Evolutionary conservation across 2,329 filamentous ascomycete species (phyloP).

Genomic region (Trichoderma atrobrunneum): DNA sequence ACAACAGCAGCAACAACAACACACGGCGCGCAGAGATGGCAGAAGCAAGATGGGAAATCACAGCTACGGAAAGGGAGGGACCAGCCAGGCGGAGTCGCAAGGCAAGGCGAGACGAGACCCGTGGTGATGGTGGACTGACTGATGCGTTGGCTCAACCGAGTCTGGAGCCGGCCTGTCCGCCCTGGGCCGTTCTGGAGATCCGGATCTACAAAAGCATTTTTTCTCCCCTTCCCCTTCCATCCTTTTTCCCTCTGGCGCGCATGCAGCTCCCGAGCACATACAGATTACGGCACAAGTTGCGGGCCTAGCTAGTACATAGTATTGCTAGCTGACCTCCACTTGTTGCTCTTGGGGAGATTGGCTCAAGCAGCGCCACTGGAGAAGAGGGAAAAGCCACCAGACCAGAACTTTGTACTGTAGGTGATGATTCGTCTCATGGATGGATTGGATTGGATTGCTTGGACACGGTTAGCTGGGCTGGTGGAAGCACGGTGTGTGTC

Average conservation of each 20-base stretch:
- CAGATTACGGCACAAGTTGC: not conserved
- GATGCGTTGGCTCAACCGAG: slow-evolving; percentile 20
- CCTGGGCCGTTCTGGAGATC: slow-evolving; percentile 12
- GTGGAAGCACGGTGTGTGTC: not conserved
- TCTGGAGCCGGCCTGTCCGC: slow-evolving; percentile 20
- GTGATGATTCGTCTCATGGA: not conserved
- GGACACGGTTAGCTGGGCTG: not conserved
- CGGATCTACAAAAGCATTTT: slow-evolving; percentile 3
- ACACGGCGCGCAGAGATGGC: not conserved
- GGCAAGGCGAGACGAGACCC: slow-evolving; percentile 2
- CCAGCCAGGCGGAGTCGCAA: not conserved
- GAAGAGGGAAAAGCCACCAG: not conserved
- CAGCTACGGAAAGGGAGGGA: slow-evolving; percentile 8
- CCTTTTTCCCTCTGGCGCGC: not conserved
- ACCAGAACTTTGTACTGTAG: not conserved
- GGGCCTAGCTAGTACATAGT: not conserved
- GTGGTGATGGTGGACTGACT: slow-evolving; percentile 23
- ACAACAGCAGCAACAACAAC: not conserved
- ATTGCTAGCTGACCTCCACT: not conserved
- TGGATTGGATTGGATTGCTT: not conserved
- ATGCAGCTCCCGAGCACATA: not conserved
- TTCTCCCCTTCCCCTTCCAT: not conserved
- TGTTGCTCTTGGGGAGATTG: not conserved
- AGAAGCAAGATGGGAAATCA: not conserved
- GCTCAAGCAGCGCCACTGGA: not conserved